Conservation (phyloP, 129 eudicot species). For the Lactuca sativa region DNA sequence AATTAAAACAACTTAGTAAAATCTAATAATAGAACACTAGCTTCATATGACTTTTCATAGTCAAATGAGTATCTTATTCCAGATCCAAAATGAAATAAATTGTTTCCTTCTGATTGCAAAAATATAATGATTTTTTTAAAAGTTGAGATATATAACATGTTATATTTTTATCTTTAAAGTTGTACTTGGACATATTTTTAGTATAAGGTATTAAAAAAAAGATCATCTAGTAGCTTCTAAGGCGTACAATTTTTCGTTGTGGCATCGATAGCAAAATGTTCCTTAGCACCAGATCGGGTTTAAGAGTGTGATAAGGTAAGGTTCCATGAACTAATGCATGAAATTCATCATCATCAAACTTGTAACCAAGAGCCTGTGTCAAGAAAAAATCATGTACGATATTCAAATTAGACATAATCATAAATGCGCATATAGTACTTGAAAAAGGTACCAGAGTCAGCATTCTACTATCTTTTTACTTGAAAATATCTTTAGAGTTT, state of each 20-base stretch:
- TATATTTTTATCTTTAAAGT: background rate
- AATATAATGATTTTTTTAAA: background rate
- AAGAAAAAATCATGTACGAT: conserved; percentile 1
- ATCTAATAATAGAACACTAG: background rate
- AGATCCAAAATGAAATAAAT: background rate
- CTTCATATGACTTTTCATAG: background rate
- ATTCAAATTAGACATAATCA: background rate
- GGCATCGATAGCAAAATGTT: conserved; percentile 85
- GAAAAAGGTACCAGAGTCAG: background rate
- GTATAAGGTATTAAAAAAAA: background rate
- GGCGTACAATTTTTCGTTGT: conserved; percentile 76
- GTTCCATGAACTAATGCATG: conserved; percentile 87
- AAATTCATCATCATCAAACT: conserved; percentile 71
- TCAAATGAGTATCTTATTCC: background rate
- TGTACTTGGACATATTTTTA: background rate
- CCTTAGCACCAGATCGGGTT: conserved; percentile 81
- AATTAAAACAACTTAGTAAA: background rate
- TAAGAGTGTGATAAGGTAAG: conserved; percentile 73
- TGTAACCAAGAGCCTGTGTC: conserved; percentile 74
- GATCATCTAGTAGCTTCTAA: background rate
- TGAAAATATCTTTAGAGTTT: background rate
- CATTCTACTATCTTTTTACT: background rate
- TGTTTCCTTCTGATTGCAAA: background rate
- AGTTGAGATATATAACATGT: background rate
- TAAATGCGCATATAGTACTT: background rate